phyloP scores from a whole-genome alignment of 371 early-diverging fungal genomes.

The Entomophthora muscae region DNA sequence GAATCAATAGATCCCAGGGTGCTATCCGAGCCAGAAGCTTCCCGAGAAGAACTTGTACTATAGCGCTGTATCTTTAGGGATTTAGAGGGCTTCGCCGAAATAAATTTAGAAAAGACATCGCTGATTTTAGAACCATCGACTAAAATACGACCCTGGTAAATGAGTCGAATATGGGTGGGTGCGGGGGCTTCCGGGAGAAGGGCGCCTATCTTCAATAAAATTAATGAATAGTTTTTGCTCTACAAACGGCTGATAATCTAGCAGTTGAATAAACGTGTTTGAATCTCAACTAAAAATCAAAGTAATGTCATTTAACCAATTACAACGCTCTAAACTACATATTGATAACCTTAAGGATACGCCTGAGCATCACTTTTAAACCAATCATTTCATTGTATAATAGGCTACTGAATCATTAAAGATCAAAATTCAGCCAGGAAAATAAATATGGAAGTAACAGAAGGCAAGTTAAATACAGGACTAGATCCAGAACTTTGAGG shows the following conservation, averaged over 20 bases:
- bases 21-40: neutral
- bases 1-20: neutral
- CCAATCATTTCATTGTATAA: no score
- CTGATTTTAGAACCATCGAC: neutral
- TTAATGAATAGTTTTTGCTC: neutral
- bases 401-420: no score
- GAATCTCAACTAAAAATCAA: neutral
- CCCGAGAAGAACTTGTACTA: neutral
- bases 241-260: neutral
- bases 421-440: no score
- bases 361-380: no score
- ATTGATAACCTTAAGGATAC: neutral
- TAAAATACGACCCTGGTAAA: neutral
- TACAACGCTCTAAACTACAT: neutral
- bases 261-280: neutral
- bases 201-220: neutral
- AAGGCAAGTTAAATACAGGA: no score
- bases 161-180: neutral
- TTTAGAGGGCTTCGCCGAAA: neutral
- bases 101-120: neutral
- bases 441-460: no score
- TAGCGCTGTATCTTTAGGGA: neutral
- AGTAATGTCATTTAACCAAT: neutral
- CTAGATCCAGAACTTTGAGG: no score
- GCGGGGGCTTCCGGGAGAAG: neutral